A percentile compares a stretch with the other conserved stretches of the same genome.
phyloP scores from a whole-genome alignment of 2,329 filamentous ascomycete genomes.

The Alternaria incomplexa region DNA sequence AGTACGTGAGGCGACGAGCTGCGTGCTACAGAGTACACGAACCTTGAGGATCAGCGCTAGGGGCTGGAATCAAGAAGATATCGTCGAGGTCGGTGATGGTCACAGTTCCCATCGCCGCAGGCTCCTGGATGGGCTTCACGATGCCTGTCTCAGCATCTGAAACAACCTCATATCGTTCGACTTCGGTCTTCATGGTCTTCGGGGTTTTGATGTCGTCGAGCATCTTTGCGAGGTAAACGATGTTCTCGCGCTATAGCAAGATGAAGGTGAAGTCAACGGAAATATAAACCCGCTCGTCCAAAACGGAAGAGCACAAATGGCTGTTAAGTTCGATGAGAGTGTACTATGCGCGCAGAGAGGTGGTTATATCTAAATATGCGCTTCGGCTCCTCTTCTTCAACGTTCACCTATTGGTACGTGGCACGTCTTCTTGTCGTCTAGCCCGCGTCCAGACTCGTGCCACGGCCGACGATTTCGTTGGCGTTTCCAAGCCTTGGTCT shows the following conservation, averaged over 20 bases:
- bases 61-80: conserved; percentile 33
- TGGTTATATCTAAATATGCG: background rate
- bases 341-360: background rate
- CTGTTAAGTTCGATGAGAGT: background rate
- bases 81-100: conserved; percentile 35
- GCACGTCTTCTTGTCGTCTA: background rate
- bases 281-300: background rate
- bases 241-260: background rate
- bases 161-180: background rate
- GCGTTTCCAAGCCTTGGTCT: background rate
- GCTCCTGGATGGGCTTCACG: background rate
- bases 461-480: background rate
- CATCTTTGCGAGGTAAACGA: background rate
- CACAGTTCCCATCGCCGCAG: conserved; percentile 36
- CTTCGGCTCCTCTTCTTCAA: background rate
- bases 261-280: background rate
- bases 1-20: background rate
- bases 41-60: conserved; percentile 40
- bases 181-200: background rate
- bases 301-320: background rate
- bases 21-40: background rate
- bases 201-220: background rate
- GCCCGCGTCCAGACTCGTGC: background rate
- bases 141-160: background rate
- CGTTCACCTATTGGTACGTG: background rate